Base-by-base conservation (phyloP, 768 basidiomycete species). In the Collybiopsis luxurians region DNA sequence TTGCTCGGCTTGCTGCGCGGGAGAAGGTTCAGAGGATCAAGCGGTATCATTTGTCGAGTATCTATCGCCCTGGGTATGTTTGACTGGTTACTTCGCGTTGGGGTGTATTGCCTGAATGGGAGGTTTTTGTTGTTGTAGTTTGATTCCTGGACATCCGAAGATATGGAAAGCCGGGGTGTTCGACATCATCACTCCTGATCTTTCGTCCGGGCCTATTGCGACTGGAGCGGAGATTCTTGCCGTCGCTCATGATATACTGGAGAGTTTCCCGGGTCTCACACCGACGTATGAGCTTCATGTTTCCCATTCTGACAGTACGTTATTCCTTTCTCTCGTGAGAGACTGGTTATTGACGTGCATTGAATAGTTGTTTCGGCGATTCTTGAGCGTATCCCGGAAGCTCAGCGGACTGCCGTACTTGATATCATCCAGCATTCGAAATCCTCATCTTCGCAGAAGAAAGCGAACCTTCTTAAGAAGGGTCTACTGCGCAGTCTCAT, bases 1-100 rank as follows among this genome's bases (percentile, higher is more conserved):
- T 94, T 62, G 90, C 92, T n/a, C 81, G 91, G 53, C 71, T 89
- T 40, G 92, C 92, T n/a, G 91, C 87, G 2, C 77, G 86, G 52
- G 79, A 75, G 2, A 80, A 79, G 36, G 74, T 79, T 47, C 81
- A 78, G 59, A 75, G 92, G 39, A 92, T 95, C 67, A 95, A 95
- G 68, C 82, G 92, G 10, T 94, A 85, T 69, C 87, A 92, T 68
- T 83, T 93, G 51, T 78, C 83, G 34, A 84, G 90, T 59, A 83
- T 87, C 12, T 93, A 83, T 67, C 75, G 81, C 31, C 84, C 87
- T 1, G 86, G 78, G 90, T 89, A 63, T 38, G 75, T 69, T 30
- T 23, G 3, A 44, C 2, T 6, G 21, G 23, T 15, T 44, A 2
- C 21, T 27, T 43, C 21, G 10, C 34, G 38, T 21, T 12, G 10